These are phyloP conservation scores for Medicago ruthenica DNA, from an alignment of 306 rosid genomes.

Conservation along the genomic window DNA sequence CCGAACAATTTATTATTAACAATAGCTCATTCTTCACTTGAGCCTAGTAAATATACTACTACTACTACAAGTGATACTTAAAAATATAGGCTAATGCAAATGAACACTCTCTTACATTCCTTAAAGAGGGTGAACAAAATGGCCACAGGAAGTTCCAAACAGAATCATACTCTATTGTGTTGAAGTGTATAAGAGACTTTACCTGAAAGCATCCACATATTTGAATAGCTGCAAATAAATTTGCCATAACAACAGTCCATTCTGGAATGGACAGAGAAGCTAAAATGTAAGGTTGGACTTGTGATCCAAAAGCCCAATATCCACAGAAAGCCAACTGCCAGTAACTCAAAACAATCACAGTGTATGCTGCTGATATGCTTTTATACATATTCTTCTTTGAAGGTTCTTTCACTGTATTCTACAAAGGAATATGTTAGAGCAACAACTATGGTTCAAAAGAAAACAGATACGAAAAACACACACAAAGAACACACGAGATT, in stretches of 20 bases:
- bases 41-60: too few relatives aligned
- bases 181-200: not conserved
- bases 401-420: conserved; percentile 78
- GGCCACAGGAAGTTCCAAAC: not conserved
- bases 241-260: conserved; percentile 82
- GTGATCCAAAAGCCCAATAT: conserved; percentile 82
- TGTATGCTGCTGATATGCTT: conserved; percentile 74
- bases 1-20: too few relatives aligned
- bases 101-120: too few relatives aligned
- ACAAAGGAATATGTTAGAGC: conserved; percentile 23
- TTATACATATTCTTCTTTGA: conserved; percentile 73
- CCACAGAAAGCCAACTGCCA: conserved; percentile 73
- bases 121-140: too few relatives aligned
- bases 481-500: not conserved
- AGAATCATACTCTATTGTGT: not conserved
- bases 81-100: too few relatives aligned
- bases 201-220: conserved; percentile 87
- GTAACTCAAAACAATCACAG: conserved; percentile 63
- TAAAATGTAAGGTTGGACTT: conserved; percentile 72
- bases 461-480: not conserved
- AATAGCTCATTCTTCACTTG: too few relatives aligned
- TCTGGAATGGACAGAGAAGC: conserved; percentile 63
- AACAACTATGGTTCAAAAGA: not conserved
- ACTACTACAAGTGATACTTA: too few relatives aligned
- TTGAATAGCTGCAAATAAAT: conserved; percentile 76